These are phyloP conservation scores for Colletotrichum tabaci DNA, from an alignment of 2,329 filamentous ascomycete genomes.

Conservation along the genomic window DNA sequence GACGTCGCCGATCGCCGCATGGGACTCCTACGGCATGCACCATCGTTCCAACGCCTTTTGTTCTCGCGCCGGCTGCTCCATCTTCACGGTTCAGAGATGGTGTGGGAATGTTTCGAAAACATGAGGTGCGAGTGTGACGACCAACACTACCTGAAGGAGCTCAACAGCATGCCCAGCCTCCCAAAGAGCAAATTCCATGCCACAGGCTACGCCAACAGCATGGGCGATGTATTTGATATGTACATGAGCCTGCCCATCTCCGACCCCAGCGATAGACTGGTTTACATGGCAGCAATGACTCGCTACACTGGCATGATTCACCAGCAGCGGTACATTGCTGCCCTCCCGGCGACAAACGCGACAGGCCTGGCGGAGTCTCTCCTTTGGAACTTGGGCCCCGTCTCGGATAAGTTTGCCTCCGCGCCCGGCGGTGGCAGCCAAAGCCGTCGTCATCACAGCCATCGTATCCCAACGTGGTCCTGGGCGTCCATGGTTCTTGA, in stretches of 20 bases:
- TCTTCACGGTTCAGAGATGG: constrained; percentile 16
- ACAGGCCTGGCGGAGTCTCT: neutral
- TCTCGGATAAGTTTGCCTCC: neutral
- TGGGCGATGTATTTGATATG: neutral
- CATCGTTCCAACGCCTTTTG: constrained; percentile 16
- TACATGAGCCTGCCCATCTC: neutral
- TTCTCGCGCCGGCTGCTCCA: constrained; percentile 21
- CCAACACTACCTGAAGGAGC: neutral
- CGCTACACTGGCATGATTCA: neutral
- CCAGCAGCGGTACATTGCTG: neutral
- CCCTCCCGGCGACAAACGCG: neutral
- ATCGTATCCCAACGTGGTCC: constrained; percentile 28
- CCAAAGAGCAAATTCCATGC: neutral
- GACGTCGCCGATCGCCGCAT: neutral
- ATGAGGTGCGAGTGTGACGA: constrained; percentile 26
- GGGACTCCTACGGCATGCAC: constrained; percentile 1
- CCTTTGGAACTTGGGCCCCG: neutral
- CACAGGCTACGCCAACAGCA: no score
- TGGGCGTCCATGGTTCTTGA: constrained; percentile 30
- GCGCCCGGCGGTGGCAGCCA: neutral
- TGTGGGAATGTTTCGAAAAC: constrained; percentile 7
- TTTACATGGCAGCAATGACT: neutral
- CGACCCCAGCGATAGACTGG: constrained; percentile 4
- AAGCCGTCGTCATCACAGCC: constrained; percentile 12
- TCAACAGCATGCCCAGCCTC: neutral